Percentiles rank a stretch among this genome's conserved stretches.
Evolutionary conservation across 2,329 filamentous ascomycete species (phyloP).

Genomic region (Amauroascus verrucosus): DNA sequence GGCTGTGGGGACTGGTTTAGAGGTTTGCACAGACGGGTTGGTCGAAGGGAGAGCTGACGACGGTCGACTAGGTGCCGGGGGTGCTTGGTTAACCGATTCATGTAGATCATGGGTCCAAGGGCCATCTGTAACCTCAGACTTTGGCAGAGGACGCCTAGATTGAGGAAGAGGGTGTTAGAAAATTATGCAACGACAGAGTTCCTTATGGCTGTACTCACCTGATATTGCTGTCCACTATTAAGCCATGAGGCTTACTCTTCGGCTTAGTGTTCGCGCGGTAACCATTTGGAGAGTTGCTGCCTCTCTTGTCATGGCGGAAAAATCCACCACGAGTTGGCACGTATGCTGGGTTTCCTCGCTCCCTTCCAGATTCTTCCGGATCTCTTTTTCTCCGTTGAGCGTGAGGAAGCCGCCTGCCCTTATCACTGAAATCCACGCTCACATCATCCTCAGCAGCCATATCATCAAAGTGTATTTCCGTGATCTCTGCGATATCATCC

Average conservation of each 20-base stretch:
- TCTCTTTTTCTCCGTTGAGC: constrained; percentile 68
- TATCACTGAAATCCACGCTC: constrained; percentile 24
- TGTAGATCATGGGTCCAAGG: constrained; percentile 95
- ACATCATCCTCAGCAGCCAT: constrained; percentile 33
- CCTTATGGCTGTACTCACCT: constrained; percentile 29
- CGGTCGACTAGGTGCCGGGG: constrained; percentile 25
- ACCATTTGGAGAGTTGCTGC: constrained; percentile 66
- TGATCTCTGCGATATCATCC: constrained; percentile 28
- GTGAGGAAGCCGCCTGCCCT: constrained; percentile 44
- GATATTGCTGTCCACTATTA: constrained; percentile 36
- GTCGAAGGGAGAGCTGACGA: constrained; percentile 20
- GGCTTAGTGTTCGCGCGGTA: constrained; percentile 50
- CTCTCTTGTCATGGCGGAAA: constrained; percentile 91
- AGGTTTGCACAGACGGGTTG: constrained; percentile 24
- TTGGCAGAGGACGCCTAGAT: constrained; percentile 32
- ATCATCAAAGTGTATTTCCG: constrained; percentile 45
- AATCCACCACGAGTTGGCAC: constrained; percentile 90
- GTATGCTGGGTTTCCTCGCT: constrained; percentile 78
- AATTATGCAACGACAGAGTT: background rate
- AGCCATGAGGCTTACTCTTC: constrained; percentile 48
- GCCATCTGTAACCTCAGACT: constrained; percentile 51
- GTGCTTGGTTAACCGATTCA: constrained; percentile 46
- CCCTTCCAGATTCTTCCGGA: constrained; percentile 82
- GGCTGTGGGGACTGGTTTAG: constrained; percentile 32
- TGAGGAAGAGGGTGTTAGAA: constrained; percentile 8